Evolutionary conservation across 1,284 basidiomycete species (phyloP).

Genomic region (Sanghuangporus weigelae): DNA sequence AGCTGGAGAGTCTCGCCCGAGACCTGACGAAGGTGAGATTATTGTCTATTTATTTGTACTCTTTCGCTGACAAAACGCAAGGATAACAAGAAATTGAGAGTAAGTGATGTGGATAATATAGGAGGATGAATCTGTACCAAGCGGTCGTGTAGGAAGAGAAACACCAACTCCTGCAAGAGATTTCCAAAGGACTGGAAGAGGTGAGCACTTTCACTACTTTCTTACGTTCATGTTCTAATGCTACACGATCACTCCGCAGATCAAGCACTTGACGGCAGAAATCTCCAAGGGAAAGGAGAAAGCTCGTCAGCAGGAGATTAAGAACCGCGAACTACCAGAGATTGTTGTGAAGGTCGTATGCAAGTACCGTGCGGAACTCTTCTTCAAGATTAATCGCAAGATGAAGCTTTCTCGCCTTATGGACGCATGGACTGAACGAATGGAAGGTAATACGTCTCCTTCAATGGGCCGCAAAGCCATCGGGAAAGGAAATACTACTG

Average conservation of each 20-base stretch:
- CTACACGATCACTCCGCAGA: constrained; percentile 34
- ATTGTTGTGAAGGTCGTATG: constrained; percentile 81
- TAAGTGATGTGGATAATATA: constrained; percentile 30
- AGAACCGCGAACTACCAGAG: constrained; percentile 74
- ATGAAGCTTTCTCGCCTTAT: constrained; percentile 75
- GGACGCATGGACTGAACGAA: constrained; percentile 80
- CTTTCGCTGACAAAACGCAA: constrained; percentile 26
- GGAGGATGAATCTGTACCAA: not conserved
- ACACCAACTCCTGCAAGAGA: constrained; percentile 66
- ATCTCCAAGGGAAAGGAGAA: constrained; percentile 70
- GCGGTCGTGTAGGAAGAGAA: constrained; percentile 62
- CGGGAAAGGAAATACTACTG: constrained; percentile 21
- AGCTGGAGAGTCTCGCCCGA: constrained; percentile 79
- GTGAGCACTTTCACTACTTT: constrained; percentile 31
- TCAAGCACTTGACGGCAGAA: constrained; percentile 71
- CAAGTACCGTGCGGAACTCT: constrained; percentile 79
- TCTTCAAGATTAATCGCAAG: constrained; percentile 85
- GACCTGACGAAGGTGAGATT: constrained; percentile 72
- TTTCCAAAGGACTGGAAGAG: constrained; percentile 80
- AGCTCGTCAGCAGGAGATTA: constrained; percentile 66
- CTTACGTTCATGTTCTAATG: constrained; percentile 1
- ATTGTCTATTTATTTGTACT: not conserved
- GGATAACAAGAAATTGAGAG: constrained; percentile 82
- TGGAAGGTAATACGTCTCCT: constrained; percentile 43
- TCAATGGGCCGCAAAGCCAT: constrained; percentile 22